Evolutionary conservation across 306 rosid genomes (phyloP).

Genomic region (Quercus parvula): DNA sequence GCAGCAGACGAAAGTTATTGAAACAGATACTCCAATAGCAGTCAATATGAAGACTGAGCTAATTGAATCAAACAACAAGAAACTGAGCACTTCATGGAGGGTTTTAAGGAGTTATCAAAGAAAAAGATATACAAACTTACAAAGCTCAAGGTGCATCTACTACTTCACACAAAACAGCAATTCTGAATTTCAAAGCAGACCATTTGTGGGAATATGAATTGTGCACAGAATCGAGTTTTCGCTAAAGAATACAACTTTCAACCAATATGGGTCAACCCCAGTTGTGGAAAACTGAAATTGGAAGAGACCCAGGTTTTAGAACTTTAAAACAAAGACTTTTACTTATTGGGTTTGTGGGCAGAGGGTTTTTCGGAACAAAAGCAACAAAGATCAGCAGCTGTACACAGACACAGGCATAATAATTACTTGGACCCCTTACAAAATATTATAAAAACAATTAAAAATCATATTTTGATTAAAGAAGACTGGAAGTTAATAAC

Average conservation of each 20-base stretch:
- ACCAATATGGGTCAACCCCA: constrained; percentile 15
- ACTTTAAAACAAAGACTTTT: background rate
- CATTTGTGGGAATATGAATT: constrained; percentile 18
- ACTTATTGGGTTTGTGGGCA: background rate
- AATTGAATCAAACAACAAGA: background rate
- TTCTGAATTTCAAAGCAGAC: constrained; percentile 17
- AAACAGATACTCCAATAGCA: background rate
- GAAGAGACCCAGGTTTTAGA: constrained; percentile 4
- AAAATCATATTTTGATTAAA: background rate
- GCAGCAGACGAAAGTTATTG: background rate
- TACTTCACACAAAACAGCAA: constrained; percentile 19
- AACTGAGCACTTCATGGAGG: background rate
- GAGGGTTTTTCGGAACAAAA: constrained; percentile 6
- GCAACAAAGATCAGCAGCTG: constrained; percentile 10
- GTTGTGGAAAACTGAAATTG: background rate
- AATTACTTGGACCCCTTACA: background rate
- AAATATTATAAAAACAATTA: background rate
- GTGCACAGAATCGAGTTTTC: background rate
- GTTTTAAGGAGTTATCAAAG: constrained; percentile 3
- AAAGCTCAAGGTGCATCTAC: constrained; percentile 23
- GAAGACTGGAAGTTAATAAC: background rate
- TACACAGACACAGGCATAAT: background rate
- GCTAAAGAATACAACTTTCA: constrained; percentile 9
- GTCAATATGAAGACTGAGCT: background rate
- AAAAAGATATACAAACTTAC: constrained; percentile 1